Evolutionary conservation across 208 protist genomes (phyloP), one percentile per base, ranked within the genome.

Genomic region (Wallacemonas sp.): DNA sequence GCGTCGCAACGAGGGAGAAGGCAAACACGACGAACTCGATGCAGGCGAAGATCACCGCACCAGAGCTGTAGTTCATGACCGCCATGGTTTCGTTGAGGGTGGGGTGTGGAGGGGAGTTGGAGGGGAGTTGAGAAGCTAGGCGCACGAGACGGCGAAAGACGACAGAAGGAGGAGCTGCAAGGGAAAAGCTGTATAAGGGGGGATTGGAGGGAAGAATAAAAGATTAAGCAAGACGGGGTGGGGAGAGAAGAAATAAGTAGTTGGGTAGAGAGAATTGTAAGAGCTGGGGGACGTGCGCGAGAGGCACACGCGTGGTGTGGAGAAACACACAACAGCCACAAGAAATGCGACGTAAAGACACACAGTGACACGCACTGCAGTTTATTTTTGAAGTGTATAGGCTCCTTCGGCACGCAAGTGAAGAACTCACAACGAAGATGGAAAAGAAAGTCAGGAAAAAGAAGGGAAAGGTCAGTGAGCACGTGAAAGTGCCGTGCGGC

Each of bases 1-100:
- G 67, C 2, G 67, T 72, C 1, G 67, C 67, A 22, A 72, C 57
- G 45, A 72, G 46, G 4, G 46, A 32, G 16, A 57, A 50, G 22
- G 67, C 67, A 8, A 49, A 72, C 36, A 48, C 57, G 25, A 72
- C 26, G 42, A 72, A 72, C 57, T 72, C 39, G 36, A 66, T 42
- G 57, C 59, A 59, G 25, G 67, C 57, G 55, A 72, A 72, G 18
- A 52, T 41, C 12, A 72, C 38, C 22, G 66, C 66, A 33, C 66
- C 66, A 36, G 57, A 41, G 44, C 45, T 50, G 42, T 65, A 72
- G 44, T 48, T 31, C 33, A 72, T 61, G 26, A 63, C 57, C 11
- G 66, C 66, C 65, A 70, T 70, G 3, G 45, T 55, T 52, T 7
- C 4, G 28, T 22, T 10, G 20, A n/a, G 32, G 32, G 23, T 5